Conservation (phyloP, 2,329 filamentous ascomycete genomes). For the Aspergillus piperis region DNA sequence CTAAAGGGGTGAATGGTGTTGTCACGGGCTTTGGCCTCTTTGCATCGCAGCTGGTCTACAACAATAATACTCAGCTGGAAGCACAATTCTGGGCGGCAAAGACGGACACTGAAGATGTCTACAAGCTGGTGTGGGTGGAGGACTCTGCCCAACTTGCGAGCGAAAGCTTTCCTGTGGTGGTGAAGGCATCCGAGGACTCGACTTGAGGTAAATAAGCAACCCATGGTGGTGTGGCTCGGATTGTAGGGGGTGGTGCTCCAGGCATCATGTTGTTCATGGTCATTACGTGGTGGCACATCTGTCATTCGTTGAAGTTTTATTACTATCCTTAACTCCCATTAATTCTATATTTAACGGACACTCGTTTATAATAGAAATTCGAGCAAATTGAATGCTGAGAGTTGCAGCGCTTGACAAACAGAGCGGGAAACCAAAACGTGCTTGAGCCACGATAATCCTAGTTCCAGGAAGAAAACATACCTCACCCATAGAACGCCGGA, state of each 20-base stretch:
- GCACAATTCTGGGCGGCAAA: neutral
- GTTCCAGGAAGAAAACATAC: too few relatives aligned
- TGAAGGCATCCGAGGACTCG: neutral
- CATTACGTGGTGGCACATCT: too few relatives aligned
- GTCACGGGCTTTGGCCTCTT: constrained; percentile 5
- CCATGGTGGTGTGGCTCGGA: neutral
- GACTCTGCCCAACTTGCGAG: neutral
- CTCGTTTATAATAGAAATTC: too few relatives aligned
- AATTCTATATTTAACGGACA: too few relatives aligned
- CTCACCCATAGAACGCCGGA: too few relatives aligned
- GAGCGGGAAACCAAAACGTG: neutral
- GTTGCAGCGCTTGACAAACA: neutral
- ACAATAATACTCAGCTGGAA: neutral
- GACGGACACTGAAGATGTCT: neutral
- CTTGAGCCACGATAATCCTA: too few relatives aligned
- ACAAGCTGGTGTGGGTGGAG: neutral
- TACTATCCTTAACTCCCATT: too few relatives aligned
- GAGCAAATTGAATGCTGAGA: neutral
- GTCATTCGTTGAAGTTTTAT: too few relatives aligned
- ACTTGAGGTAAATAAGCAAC: neutral
- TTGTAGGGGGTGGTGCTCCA: too few relatives aligned
- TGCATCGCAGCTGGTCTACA: constrained; percentile 3
- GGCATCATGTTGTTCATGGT: too few relatives aligned
- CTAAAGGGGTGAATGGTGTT: neutral
- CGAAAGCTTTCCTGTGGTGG: neutral